Evolutionary conservation across 352 stramenopile genomes (phyloP).

Genomic region (Thalassiosira livingstoniorum): DNA sequence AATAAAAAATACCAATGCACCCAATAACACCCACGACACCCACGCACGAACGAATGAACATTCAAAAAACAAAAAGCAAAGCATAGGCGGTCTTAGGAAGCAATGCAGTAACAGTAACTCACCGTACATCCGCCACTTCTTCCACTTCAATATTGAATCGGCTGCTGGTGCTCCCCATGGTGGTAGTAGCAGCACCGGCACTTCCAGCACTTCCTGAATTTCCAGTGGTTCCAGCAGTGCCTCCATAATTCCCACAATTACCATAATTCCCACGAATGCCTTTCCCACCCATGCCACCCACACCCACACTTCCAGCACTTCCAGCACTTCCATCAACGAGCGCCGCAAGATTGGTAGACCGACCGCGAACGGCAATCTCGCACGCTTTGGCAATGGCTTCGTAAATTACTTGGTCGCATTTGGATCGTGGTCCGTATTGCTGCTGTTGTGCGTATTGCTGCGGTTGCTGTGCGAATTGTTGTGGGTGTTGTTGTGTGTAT

Average conservation of each 20-base stretch:
- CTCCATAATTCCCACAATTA: neutral
- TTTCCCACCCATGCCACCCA: too few species aligned
- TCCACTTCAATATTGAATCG: conserved; percentile 82
- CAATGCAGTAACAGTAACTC: too few species aligned
- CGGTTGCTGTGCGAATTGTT: neutral
- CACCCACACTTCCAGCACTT: neutral
- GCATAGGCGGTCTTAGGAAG: too few species aligned
- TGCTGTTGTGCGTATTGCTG: neutral
- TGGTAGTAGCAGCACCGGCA: neutral
- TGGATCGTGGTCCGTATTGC: conserved; percentile 47
- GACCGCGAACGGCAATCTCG: conserved; percentile 81
- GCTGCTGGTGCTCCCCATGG: conserved; percentile 30
- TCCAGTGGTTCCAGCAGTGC: neutral
- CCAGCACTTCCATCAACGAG: neutral
- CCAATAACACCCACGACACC: too few species aligned
- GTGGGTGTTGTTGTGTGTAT: conserved; percentile 1
- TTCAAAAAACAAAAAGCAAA: too few species aligned
- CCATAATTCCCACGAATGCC: neutral
- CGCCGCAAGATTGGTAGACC: conserved; percentile 34
- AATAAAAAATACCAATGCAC: too few species aligned
- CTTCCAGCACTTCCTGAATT: neutral
- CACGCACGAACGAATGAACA: too few species aligned
- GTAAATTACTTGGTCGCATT: conserved; percentile 86
- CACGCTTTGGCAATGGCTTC: conserved; percentile 84
- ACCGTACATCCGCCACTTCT: conserved; percentile 64